These are phyloP conservation scores for Zygosaccharomyces rouxii DNA, from an alignment of 805 yeast genomes.

Conservation along the genomic window DNA sequence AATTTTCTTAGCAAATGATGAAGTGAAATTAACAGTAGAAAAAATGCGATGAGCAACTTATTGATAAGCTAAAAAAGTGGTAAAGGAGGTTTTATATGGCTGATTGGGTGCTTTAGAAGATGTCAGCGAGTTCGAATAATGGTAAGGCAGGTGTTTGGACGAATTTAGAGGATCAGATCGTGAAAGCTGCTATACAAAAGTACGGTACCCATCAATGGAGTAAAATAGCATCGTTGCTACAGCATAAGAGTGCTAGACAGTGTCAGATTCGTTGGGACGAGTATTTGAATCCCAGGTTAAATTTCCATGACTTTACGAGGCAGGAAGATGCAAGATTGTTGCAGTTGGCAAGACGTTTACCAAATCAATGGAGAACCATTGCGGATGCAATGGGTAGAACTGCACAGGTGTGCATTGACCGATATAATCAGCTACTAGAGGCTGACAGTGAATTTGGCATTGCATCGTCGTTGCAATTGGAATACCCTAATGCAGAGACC, in stretches of 20 bases:
- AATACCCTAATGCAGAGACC: slow-evolving; percentile 64
- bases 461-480: slow-evolving; percentile 31
- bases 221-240: slow-evolving; percentile 78
- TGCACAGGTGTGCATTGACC: slow-evolving; percentile 78
- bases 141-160: slow-evolving; percentile 92
- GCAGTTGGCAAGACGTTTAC: slow-evolving; percentile 62
- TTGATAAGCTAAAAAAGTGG: background rate
- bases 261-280: slow-evolving; percentile 92
- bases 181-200: slow-evolving; percentile 86
- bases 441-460: slow-evolving; percentile 39
- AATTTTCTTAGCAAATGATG: background rate
- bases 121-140: slow-evolving; percentile 55
- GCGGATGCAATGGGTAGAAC: slow-evolving; percentile 77
- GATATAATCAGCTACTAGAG: slow-evolving; percentile 65
- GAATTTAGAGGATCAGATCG: slow-evolving; percentile 74
- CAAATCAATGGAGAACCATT: slow-evolving; percentile 95
- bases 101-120: background rate
- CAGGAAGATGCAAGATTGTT: slow-evolving; percentile 74
- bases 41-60: background rate
- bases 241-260: slow-evolving; percentile 84
- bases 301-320: slow-evolving; percentile 61
- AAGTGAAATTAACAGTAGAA: background rate
- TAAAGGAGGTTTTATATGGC: background rate
- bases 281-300: slow-evolving; percentile 71
- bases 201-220: slow-evolving; percentile 96